These are phyloP conservation scores for Lichina pygmaea DNA, from an alignment of 495 filamentous ascomycete genomes.

Conservation along the genomic window DNA sequence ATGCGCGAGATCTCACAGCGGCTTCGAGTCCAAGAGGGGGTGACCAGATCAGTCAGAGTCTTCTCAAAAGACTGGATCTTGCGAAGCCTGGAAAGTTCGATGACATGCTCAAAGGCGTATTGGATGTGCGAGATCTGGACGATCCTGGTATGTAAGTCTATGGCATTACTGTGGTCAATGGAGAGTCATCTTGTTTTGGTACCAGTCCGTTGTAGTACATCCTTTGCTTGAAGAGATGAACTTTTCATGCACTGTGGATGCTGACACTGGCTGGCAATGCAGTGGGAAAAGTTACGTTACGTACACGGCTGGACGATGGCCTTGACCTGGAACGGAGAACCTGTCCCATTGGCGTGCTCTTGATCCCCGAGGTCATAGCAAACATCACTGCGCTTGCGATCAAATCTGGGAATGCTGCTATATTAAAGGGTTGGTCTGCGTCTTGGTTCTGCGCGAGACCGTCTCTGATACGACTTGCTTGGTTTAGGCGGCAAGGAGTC, in stretches of 20 bases:
- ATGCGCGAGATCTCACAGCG: slow-evolving; percentile 48
- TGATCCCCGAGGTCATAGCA: slow-evolving; percentile 95
- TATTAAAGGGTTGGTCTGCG: slow-evolving; percentile 46
- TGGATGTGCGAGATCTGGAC: slow-evolving; percentile 62
- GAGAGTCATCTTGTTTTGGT: not conserved
- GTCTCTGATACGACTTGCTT: not conserved
- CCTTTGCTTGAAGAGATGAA: not conserved
- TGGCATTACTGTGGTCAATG: not conserved
- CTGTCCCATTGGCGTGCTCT: slow-evolving; percentile 81
- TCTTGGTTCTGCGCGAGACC: too few species aligned
- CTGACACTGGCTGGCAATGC: slow-evolving; percentile 3
- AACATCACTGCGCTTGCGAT: slow-evolving; percentile 94
- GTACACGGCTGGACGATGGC: slow-evolving; percentile 71
- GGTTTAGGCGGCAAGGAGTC: slow-evolving; percentile 69
- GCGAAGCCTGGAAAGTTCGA: slow-evolving; percentile 74
- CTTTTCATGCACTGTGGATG: not conserved
- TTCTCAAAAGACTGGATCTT: slow-evolving; percentile 78
- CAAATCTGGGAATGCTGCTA: slow-evolving; percentile 93
- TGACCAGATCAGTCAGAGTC: slow-evolving; percentile 53
- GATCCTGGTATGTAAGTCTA: slow-evolving; percentile 45
- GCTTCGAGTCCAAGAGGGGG: slow-evolving; percentile 44
- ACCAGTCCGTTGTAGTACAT: not conserved
- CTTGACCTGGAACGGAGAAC: slow-evolving; percentile 63
- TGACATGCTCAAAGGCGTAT: slow-evolving; percentile 88
- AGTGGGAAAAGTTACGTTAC: slow-evolving; percentile 69